Conservation (phyloP, 2,329 filamentous ascomycete species). For the Colletotrichum sp. region DNA sequence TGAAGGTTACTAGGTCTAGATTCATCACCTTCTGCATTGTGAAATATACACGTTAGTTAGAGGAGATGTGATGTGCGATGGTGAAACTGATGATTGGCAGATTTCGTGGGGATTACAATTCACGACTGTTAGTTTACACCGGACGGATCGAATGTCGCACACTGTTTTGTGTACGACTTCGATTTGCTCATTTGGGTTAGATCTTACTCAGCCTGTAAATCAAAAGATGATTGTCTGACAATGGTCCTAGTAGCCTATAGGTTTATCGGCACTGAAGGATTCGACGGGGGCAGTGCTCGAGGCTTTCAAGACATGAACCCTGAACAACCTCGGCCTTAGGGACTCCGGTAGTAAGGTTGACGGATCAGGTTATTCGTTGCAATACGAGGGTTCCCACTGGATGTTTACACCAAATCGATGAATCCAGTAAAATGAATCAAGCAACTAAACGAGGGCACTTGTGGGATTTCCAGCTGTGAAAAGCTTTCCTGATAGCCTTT, state of each 20-base stretch:
- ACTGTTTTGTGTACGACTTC: neutral
- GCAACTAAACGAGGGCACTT: neutral
- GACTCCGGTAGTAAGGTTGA: neutral
- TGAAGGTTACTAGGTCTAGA: neutral
- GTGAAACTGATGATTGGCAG: neutral
- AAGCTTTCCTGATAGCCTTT: neutral
- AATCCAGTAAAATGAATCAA: neutral
- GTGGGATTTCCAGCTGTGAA: neutral
- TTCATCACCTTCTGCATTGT: neutral
- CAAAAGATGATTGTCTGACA: neutral
- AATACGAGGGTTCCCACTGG: neutral
- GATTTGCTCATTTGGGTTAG: neutral
- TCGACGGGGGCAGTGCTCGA: neutral
- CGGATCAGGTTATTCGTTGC: neutral
- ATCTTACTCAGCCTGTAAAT: neutral
- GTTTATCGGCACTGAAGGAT: neutral
- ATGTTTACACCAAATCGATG: neutral
- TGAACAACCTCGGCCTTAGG: neutral
- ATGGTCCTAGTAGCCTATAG: neutral
- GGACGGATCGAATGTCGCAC: neutral
- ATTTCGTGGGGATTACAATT: neutral
- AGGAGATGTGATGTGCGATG: neutral
- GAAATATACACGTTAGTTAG: neutral
- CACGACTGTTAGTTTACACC: neutral
- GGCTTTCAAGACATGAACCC: neutral